Evolutionary conservation across 1,284 basidiomycete species (phyloP), one percentile per base, ranked within the genome.

Genomic region (Grifola frondosa): DNA sequence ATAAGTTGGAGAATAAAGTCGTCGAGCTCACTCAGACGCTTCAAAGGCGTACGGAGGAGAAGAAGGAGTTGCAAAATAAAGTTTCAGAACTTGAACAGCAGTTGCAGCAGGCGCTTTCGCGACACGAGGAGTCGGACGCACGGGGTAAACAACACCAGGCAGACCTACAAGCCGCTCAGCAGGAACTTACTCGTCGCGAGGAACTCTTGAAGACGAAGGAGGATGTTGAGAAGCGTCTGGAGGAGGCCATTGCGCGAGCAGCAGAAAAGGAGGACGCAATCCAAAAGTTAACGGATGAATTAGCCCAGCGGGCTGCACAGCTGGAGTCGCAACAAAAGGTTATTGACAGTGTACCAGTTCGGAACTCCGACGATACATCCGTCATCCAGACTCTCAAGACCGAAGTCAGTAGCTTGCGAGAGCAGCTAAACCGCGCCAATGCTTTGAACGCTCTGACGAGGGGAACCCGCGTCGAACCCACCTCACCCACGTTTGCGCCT

Each of bases 1-100:
- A 98, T 66, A 85, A 84, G 57, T 78, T 99, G 48, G 97, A 99
- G 73, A 99, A 99, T 79, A 99, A 99, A 72, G 97, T 99, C 36
- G 92, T 99, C 47, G 96, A 99, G 65, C 87, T 99, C 56, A 99
- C 97, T 0, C 97, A 99, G 65, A 84, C 74, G n/a, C 77, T 99
- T 13, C 97, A 99, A 67, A 88, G 81, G 62, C 84, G 96, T 30
- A 95, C 87, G 8, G 81, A 82, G 51, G 96, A 99, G 71, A 96
- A 92, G 74, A 96, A 93, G 68, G 85, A 85, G 48, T 73, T 99
- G 29, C 84, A 88, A 52, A 69, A 68, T 22, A 84, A 85, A 59
- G 74, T 99, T 29, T 66, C 73, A 16, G 81, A 88, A 36, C 75
- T 98, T 30, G 92, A 98, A 68, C 79, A 84, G 48, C 91, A 96